These are phyloP conservation scores for Arxiozyma slooffiae DNA, from an alignment of 1,139 yeast species.

Conservation along the genomic window DNA sequence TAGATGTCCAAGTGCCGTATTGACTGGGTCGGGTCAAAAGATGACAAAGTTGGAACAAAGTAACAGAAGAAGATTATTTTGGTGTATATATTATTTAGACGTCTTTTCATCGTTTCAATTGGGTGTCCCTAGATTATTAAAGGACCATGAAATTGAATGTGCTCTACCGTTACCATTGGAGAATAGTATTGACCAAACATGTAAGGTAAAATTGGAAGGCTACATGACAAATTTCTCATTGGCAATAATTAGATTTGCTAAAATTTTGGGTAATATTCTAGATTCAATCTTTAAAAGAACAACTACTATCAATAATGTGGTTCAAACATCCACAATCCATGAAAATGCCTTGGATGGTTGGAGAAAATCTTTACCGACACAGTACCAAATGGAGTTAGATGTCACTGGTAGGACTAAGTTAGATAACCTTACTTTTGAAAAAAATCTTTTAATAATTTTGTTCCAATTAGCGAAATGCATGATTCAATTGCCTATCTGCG, in stretches of 20 bases:
- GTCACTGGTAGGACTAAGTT: slow-evolving; percentile 42
- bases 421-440: slow-evolving; percentile 30
- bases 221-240: slow-evolving; percentile 56
- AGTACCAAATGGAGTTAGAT: slow-evolving; percentile 56
- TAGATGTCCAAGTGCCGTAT: slow-evolving; percentile 78
- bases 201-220: slow-evolving; percentile 42
- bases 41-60: slow-evolving; percentile 62
- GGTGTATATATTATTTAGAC: slow-evolving; percentile 77
- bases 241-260: slow-evolving; percentile 58
- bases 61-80: slow-evolving; percentile 68
- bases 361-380: slow-evolving; percentile 60
- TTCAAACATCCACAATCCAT: slow-evolving; percentile 35
- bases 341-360: slow-evolving; percentile 72
- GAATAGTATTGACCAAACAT: not conserved
- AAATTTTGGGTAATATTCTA: slow-evolving; percentile 62
- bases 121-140: slow-evolving; percentile 73
- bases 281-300: slow-evolving; percentile 52
- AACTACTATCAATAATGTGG: slow-evolving; percentile 35
- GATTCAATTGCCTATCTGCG: slow-evolving; percentile 69
- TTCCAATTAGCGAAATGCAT: slow-evolving; percentile 74
- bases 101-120: slow-evolving; percentile 62
- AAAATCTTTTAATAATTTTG: slow-evolving; percentile 51
- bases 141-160: slow-evolving; percentile 78
- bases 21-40: slow-evolving; percentile 47
- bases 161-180: slow-evolving; percentile 45